Conservation (phyloP, 257 asterid species). For the Vinca minor region DNA sequence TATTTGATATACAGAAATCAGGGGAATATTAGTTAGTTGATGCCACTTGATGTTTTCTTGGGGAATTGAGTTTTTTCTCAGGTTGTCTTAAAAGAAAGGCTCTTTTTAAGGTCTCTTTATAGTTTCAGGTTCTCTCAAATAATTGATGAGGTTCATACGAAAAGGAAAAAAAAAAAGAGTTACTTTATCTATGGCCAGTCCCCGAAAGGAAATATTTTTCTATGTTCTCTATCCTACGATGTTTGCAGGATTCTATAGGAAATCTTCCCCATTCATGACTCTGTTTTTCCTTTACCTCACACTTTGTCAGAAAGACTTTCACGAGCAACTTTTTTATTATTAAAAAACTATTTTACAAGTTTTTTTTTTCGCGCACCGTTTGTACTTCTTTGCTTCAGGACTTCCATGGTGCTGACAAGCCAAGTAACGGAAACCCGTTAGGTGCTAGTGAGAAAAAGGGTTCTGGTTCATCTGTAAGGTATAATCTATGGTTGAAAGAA, state of each 20-base stretch:
- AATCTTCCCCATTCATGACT: background rate
- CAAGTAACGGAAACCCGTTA: constrained; percentile 19
- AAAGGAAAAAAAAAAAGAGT: background rate
- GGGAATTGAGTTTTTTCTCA: background rate
- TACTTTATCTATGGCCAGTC: background rate
- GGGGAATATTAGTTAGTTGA: background rate
- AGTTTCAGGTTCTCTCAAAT: too few relatives aligned
- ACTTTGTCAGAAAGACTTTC: background rate
- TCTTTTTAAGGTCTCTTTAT: background rate
- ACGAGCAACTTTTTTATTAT: background rate
- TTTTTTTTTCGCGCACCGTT: background rate
- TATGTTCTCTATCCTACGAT: background rate
- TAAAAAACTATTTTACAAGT: background rate
- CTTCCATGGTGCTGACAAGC: constrained; percentile 18
- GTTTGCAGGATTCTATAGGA: background rate
- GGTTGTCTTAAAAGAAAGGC: background rate
- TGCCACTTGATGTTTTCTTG: background rate
- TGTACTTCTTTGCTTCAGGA: constrained; percentile 24
- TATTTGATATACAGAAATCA: background rate
- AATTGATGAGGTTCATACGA: background rate
- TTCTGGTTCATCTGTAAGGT: constrained; percentile 49
- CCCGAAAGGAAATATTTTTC: background rate
- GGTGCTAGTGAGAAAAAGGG: constrained; percentile 26
- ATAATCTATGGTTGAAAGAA: constrained; percentile 6
- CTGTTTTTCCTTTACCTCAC: background rate